Evolutionary conservation across 192 early-diverging fungal genomes (phyloP).

Genomic region (Piromyces finnis): DNA sequence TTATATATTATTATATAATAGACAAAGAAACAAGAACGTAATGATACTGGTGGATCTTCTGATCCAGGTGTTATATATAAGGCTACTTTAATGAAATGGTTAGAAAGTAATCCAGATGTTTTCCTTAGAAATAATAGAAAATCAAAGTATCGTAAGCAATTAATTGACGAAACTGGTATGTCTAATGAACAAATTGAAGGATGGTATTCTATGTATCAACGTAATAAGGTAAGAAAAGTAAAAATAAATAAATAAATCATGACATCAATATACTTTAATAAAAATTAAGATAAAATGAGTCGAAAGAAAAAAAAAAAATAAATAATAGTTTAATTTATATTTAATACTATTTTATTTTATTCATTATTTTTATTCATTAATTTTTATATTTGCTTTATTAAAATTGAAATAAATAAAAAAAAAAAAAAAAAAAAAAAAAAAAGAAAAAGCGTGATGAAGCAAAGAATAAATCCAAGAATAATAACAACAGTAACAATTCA

Average conservation of each 20-base stretch:
- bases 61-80: slow-evolving; percentile 46
- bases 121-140: slow-evolving; percentile 48
- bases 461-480: not conserved
- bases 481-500: not conserved
- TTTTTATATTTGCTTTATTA: too few species aligned
- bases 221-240: slow-evolving; percentile 22
- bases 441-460: not conserved
- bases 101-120: slow-evolving; percentile 28
- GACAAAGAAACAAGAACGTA: not conserved
- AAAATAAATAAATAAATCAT: too few species aligned
- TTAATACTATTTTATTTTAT: too few species aligned
- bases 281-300: too few species aligned
- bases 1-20: not conserved
- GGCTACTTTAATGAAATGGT: slow-evolving; percentile 37
- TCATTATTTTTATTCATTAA: too few species aligned
- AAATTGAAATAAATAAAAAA: too few species aligned
- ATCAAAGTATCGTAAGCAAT: slow-evolving; percentile 26
- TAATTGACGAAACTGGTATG: slow-evolving; percentile 51
- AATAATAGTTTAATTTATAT: too few species aligned
- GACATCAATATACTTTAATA: too few species aligned
- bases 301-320: too few species aligned
- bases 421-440: too few species aligned
- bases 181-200: slow-evolving; percentile 86
- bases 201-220: slow-evolving; percentile 72
- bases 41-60: not conserved